These are phyloP conservation scores for Leucocoprinus birnbaumii DNA, from an alignment of 768 basidiomycete genomes.

Conservation along the genomic window DNA sequence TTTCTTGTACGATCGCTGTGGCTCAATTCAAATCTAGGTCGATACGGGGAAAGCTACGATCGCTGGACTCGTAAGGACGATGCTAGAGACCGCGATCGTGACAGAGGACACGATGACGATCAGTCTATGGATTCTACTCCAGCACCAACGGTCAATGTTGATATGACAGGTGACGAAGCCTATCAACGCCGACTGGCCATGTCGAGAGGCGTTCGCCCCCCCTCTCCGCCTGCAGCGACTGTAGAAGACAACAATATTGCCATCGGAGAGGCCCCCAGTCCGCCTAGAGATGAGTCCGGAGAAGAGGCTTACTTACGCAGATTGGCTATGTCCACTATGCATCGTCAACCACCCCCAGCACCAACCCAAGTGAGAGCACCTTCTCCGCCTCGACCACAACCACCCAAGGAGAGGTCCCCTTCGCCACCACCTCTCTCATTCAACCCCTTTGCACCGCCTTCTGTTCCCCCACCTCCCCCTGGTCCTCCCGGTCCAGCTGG, in stretches of 20 bases:
- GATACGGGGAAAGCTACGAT: conserved; percentile 49
- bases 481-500: background rate
- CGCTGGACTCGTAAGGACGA: conserved; percentile 49
- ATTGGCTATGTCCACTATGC: conserved; percentile 50
- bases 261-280: background rate
- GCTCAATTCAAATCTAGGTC: no score
- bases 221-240: conserved; percentile 21
- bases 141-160: conserved; percentile 28
- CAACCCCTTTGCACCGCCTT: conserved; percentile 67
- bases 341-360: conserved; percentile 14
- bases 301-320: conserved; percentile 70
- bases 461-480: conserved; percentile 53
- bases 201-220: conserved; percentile 34
- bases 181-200: conserved; percentile 75
- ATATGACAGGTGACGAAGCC: conserved; percentile 76
- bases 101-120: conserved; percentile 10
- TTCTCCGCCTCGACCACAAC: conserved; percentile 20
- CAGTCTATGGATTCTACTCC: conserved; percentile 23
- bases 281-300: conserved; percentile 40
- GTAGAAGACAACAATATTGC: conserved; percentile 13
- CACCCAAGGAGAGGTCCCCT: conserved; percentile 26
- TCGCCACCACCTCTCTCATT: conserved; percentile 59
- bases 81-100: conserved; percentile 25
- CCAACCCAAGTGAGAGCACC: conserved; percentile 22
- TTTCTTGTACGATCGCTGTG: no score